Evolutionary conservation across 768 basidiomycete species (phyloP), one percentile per base, ranked within the genome.

Genomic region (Leccinum pellstonianum): DNA sequence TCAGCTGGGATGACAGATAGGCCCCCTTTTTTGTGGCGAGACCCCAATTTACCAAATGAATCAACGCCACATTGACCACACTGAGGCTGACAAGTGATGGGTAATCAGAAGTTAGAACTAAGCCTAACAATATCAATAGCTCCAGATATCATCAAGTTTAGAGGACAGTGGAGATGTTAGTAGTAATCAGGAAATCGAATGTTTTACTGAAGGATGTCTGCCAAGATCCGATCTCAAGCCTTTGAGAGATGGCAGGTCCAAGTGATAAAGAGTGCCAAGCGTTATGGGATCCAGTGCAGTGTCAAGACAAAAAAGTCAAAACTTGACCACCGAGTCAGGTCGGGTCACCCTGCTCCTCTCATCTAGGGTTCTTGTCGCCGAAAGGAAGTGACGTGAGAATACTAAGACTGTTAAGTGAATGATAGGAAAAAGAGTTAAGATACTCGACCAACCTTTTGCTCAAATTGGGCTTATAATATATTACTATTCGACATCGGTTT

Each of bases 181-280:
- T 65, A 53, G 43, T 78, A 78, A 17, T 74, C 66, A 2, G 86
- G 84, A 63, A 88, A 86, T 9, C 52, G 67, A 48, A 88, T 83
- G 23, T 71, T 69, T 56, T 81, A 78, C 11, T 69, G 70, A 3
- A 41, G 53, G 21, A 82, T 64, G 64, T 87, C 86, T 4, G 59
- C 65, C 7, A 83, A 61, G 37, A 88, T 74, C 27, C 74, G 69
- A 21, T 72, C 65, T 4, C 79, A 79, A 3, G 79, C 73, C 14
- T 67, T 59, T 3, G 62, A 37, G 29, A 62, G 35, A 46, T 64
- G 27, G 62, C 6, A 64, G 46, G 19, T 38, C 49, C n/a, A 69
- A 77, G 66, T 88, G 86, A 63, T 88, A 88, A 0, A 86, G 75
- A 0, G 80, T 75, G 54, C 80, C 74, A 48, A 86, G 67, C 2